These are phyloP conservation scores for Cynanchum wilfordii DNA, from an alignment of 257 asterid genomes.

Conservation along the genomic window DNA sequence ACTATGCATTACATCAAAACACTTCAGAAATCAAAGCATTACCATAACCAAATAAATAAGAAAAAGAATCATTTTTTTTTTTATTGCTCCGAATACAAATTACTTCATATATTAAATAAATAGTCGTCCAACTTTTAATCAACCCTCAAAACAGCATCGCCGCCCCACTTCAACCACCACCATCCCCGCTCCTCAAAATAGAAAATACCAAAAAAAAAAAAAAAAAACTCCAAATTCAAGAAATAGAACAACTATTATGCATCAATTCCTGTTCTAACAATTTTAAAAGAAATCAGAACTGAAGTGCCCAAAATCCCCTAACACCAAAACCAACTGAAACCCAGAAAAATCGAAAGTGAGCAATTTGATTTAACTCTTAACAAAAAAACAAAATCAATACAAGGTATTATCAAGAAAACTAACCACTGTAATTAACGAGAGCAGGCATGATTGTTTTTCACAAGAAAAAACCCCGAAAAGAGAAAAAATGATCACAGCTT, in stretches of 20 bases:
- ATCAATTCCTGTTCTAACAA: not conserved
- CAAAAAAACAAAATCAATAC: not conserved
- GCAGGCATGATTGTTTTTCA: conserved; percentile 69
- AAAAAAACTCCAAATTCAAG: not conserved
- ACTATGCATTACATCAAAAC: not conserved
- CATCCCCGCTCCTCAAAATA: not conserved
- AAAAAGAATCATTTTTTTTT: not conserved
- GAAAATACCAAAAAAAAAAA: not conserved
- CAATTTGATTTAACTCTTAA: not conserved
- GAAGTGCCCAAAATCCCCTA: not conserved
- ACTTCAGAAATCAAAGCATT: not conserved
- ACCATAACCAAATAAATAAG: not conserved
- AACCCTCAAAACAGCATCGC: not conserved
- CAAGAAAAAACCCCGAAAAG: conserved; percentile 43
- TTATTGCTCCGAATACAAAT: not conserved
- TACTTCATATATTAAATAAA: not conserved
- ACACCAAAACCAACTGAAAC: conserved; percentile 1
- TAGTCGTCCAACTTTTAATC: not conserved
- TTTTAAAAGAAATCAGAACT: not conserved
- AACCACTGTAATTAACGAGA: conserved; percentile 87
- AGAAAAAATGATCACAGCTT: conserved; percentile 41
- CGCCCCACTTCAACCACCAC: not conserved
- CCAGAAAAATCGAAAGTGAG: not conserved
- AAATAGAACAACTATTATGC: not conserved
- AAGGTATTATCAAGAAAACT: conserved; percentile 26